Percentiles rank a stretch among this genome's conserved stretches.
phyloP scores from a whole-genome alignment of 164 flowering plant species.

The Tetracentron sinense region DNA sequence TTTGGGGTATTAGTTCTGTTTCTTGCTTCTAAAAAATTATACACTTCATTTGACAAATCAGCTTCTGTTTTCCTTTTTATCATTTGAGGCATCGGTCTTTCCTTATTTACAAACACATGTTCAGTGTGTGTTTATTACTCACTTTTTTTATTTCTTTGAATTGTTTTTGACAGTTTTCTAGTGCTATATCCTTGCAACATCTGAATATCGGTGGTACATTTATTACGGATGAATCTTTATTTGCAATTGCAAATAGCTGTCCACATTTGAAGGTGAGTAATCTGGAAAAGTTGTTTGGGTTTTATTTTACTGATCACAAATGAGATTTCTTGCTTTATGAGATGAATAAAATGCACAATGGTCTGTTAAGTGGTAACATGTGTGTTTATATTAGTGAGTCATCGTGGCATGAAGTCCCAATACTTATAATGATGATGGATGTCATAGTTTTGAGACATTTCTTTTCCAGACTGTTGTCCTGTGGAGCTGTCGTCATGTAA shows the following conservation, averaged over 20 bases:
- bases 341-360: background rate
- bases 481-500: slow-evolving; percentile 96
- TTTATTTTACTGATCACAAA: background rate
- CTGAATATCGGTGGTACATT: slow-evolving; percentile 93
- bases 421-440: too few relatives aligned
- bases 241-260: slow-evolving; percentile 72
- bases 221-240: slow-evolving; percentile 80
- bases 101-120: too few relatives aligned
- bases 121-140: background rate
- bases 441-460: slow-evolving; percentile 1
- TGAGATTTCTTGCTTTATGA: background rate
- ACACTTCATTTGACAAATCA: too few relatives aligned
- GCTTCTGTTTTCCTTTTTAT: too few relatives aligned
- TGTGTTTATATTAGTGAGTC: too few relatives aligned
- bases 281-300: too few relatives aligned
- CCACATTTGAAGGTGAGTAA: slow-evolving; percentile 62
- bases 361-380: background rate
- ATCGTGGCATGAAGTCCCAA: too few relatives aligned
- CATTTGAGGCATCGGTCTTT: too few relatives aligned
- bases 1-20: background rate
- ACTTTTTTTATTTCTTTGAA: background rate
- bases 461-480: slow-evolving; percentile 58
- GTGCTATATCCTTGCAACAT: slow-evolving; percentile 66
- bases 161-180: slow-evolving; percentile 52
- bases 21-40: background rate